Conservation (phyloP, 345 rosid genomes). For the Psidium friedrichsthalianum region DNA sequence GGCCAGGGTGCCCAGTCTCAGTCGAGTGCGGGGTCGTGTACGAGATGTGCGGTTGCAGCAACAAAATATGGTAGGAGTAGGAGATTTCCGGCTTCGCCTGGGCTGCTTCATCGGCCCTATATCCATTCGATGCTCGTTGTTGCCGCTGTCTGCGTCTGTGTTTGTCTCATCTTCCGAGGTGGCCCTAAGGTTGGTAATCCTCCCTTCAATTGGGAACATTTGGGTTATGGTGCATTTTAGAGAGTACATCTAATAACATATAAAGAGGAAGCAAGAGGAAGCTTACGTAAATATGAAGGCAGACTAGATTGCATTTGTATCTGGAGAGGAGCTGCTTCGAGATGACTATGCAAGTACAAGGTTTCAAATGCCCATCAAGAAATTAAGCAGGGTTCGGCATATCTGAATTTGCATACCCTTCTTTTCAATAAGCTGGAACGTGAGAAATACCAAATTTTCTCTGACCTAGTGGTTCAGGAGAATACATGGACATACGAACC, state of each 20-base stretch:
- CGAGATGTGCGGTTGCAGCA: slow-evolving; percentile 40
- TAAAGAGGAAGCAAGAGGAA: not conserved
- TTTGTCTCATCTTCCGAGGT: slow-evolving; percentile 70
- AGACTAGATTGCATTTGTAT: not conserved
- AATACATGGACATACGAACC: not conserved
- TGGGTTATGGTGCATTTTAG: slow-evolving; percentile 65
- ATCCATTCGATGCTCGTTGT: slow-evolving; percentile 77
- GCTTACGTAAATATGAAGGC: not conserved
- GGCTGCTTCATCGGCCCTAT: slow-evolving; percentile 67
- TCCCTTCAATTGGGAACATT: slow-evolving; percentile 73
- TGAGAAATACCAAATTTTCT: not conserved
- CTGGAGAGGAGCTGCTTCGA: not conserved
- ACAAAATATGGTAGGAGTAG: slow-evolving; percentile 31
- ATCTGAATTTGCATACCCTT: not conserved
- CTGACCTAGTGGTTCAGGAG: not conserved
- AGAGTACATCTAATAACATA: not conserved
- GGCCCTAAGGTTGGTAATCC: slow-evolving; percentile 48
- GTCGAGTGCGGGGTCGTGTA: slow-evolving; percentile 33
- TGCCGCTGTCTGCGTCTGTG: slow-evolving; percentile 92
- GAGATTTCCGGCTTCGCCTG: slow-evolving; percentile 35
- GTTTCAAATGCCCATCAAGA: not conserved
- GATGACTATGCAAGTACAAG: not conserved
- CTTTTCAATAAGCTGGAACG: not conserved
- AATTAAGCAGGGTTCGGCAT: not conserved
- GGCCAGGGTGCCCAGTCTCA: not conserved